Evolutionary conservation across 495 filamentous ascomycete species (phyloP).

Genomic region (Cetradonia linearis): DNA sequence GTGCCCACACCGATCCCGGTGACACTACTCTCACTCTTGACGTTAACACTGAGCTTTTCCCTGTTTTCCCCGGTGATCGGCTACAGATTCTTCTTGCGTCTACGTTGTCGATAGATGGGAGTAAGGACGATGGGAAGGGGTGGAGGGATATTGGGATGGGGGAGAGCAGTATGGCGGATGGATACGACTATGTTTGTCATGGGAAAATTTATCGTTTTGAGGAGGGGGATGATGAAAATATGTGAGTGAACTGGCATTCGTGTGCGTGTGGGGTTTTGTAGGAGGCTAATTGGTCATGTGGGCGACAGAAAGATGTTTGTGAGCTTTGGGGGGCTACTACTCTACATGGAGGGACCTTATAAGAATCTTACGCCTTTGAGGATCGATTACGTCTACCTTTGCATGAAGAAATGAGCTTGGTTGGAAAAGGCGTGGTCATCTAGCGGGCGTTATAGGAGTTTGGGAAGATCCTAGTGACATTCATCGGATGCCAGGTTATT

Average conservation of each 20-base stretch:
- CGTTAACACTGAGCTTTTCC: slow-evolving; percentile 93
- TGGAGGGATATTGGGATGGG: slow-evolving; percentile 70
- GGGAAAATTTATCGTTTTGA: slow-evolving; percentile 98
- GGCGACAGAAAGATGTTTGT: slow-evolving; percentile 71
- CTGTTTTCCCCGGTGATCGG: slow-evolving; percentile 57
- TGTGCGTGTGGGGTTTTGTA: background rate
- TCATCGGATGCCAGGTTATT: slow-evolving; percentile 23
- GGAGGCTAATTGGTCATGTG: slow-evolving; percentile 9
- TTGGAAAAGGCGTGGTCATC: background rate
- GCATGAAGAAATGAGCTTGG: slow-evolving; percentile 71
- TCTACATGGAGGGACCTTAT: slow-evolving; percentile 85
- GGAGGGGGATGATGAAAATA: slow-evolving; percentile 70
- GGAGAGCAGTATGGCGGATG: slow-evolving; percentile 74
- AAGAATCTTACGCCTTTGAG: slow-evolving; percentile 85
- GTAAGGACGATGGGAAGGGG: slow-evolving; percentile 58
- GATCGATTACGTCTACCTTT: slow-evolving; percentile 87
- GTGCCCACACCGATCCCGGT: slow-evolving; percentile 57
- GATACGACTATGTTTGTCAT: slow-evolving; percentile 94
- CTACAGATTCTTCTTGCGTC: slow-evolving; percentile 71
- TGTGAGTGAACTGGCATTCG: slow-evolving; percentile 48
- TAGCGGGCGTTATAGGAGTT: slow-evolving; percentile 7
- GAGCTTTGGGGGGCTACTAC: slow-evolving; percentile 83
- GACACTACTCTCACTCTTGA: slow-evolving; percentile 73
- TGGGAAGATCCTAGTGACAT: background rate
- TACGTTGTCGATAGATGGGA: slow-evolving; percentile 77